Evolutionary conservation across 2,329 filamentous ascomycete genomes (phyloP).

Genomic region (Microcyclosporella mali): DNA sequence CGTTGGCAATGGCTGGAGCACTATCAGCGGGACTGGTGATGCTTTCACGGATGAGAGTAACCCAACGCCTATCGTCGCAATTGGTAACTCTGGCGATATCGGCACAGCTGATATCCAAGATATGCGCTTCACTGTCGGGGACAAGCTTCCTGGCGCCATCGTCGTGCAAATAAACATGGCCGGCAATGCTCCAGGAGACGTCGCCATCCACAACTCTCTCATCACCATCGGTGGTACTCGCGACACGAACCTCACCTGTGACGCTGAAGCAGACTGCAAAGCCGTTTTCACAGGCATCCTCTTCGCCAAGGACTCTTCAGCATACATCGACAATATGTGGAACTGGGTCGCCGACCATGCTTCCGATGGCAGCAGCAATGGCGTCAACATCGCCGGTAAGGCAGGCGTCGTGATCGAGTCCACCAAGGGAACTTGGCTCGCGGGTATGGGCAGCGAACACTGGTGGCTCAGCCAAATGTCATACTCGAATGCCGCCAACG

Average conservation of each 20-base stretch:
- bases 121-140: slow-evolving; percentile 46
- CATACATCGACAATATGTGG: slow-evolving; percentile 50
- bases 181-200: slow-evolving; percentile 41
- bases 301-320: slow-evolving; percentile 38
- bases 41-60: slow-evolving; percentile 40
- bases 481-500: slow-evolving; percentile 42
- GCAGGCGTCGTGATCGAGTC: slow-evolving; percentile 34
- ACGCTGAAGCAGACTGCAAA: slow-evolving; percentile 28
- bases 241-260: slow-evolving; percentile 32
- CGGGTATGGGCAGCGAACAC: slow-evolving; percentile 46
- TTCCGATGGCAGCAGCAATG: slow-evolving; percentile 33
- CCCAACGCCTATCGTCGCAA: slow-evolving; percentile 45
- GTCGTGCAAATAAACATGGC: slow-evolving; percentile 48
- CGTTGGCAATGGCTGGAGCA: slow-evolving; percentile 50
- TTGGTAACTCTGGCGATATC: slow-evolving; percentile 46
- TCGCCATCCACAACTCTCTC: slow-evolving; percentile 35
- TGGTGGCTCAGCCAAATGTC: slow-evolving; percentile 47
- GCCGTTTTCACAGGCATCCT: slow-evolving; percentile 38
- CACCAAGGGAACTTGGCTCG: slow-evolving; percentile 46
- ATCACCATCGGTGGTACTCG: slow-evolving; percentile 30
- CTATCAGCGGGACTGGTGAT: slow-evolving; percentile 42
- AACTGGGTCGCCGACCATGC: slow-evolving; percentile 48
- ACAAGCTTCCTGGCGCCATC: slow-evolving; percentile 39
- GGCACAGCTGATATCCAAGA: slow-evolving; percentile 48
- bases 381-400: slow-evolving; percentile 32